Evolutionary conservation across 306 rosid species (phyloP).

Genomic region (Heteromeles arbutifolia): DNA sequence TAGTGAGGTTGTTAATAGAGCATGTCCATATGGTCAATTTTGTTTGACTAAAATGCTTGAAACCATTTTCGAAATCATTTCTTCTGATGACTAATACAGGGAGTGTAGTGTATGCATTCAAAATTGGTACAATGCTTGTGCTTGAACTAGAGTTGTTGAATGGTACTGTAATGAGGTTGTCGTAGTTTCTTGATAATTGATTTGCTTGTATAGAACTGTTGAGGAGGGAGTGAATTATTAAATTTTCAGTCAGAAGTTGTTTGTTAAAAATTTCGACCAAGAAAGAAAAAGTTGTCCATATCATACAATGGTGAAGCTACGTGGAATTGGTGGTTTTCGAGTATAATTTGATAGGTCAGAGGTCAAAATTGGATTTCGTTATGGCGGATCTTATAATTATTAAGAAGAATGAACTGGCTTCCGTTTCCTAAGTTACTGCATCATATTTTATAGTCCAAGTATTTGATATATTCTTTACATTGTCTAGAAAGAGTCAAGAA

Average conservation of each 20-base stretch:
- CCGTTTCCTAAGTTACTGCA: background rate
- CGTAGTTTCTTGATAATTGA: background rate
- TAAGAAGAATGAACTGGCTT: background rate
- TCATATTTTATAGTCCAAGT: background rate
- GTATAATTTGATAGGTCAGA: background rate
- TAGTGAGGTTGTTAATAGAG: too few species aligned
- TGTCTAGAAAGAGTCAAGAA: conserved; percentile 78
- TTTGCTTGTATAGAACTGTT: background rate
- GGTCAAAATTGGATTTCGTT: background rate
- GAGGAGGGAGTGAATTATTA: background rate
- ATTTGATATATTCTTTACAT: conserved; percentile 31
- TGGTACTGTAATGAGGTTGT: background rate
- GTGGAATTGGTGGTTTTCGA: background rate
- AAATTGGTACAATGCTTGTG: background rate
- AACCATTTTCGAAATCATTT: background rate
- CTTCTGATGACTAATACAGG: background rate
- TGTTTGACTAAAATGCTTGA: background rate
- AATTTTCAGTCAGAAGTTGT: background rate
- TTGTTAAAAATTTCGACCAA: background rate
- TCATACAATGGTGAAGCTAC: background rate
- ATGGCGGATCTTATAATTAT: background rate
- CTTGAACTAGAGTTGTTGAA: background rate
- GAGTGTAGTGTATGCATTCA: background rate
- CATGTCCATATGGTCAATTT: too few species aligned
- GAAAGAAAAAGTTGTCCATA: background rate